Base-by-base conservation (phyloP, 2,329 filamentous ascomycete species). In the Talaromyces rugulosus region DNA sequence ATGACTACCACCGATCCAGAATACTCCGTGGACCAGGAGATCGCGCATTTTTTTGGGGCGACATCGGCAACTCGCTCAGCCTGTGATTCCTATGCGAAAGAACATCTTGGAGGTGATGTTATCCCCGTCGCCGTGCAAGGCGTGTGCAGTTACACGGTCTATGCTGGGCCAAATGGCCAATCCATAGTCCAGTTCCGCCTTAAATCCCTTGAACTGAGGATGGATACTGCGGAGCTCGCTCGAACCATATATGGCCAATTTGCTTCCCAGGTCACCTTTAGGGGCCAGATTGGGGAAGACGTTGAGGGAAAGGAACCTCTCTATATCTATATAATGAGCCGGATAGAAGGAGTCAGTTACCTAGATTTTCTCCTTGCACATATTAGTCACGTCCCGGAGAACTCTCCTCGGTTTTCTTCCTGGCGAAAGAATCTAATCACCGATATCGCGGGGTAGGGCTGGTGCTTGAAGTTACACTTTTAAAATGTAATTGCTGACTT, bases 61-160 rank as follows among this genome's bases (percentile, higher is more conserved):
- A 65, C 67, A 18, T 63, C 65, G 36, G 56, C 57, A 2, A 66
- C 60, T 66, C 66, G 62, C 62, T 62, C 60, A 55, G 64, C 63
- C n/a, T 70, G 65, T 60, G 65, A 70, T 27, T 50, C 36, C 7
- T 67, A 60, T 66, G 71, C 71, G 14, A 70, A 63, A 30, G 62
- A 72, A 18, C 71, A 74, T 62, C 62, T 71, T 62, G 68, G 73
- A 56, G 70, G 73, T 31, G 62, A 68, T 50, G 50, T 74, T 58
- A 65, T 70, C 57, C 72, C 73, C 16, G 72, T 78, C n/a, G 56
- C 64, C 16, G 67, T 77, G 14, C 72, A 78, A 67, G 75, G 76
- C 23, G 68, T 67, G 31, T 79, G 73, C 65, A 78, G 74, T 68
- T 78, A 79, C 67, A 74, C 72, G 1, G 71, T 78, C 53, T 79